Evolutionary conservation across 768 basidiomycete genomes (phyloP), one percentile per base, ranked within the genome.

Genomic region (Termitomyces titanicus): DNA sequence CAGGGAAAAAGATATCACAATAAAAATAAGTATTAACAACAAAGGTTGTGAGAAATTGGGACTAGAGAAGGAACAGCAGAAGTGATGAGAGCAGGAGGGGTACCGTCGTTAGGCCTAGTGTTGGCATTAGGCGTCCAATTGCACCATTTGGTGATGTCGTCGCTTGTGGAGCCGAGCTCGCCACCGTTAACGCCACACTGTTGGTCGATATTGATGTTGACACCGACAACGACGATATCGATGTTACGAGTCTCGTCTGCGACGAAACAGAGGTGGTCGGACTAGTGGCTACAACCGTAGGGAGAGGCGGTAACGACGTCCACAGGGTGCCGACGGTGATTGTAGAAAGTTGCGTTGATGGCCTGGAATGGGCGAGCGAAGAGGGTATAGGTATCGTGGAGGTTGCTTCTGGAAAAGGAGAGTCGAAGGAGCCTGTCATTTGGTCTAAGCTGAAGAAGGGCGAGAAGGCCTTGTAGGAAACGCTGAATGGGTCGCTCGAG

Each of bases 341-440:
- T 0, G 79, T 71, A 11, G 77, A 67, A 11, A 81, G 72, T 3
- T 65, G 62, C 17, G 76, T 61, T 34, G 64, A 18, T 12, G 57
- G 34, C 9, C 17, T 13, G 7, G 75, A 59, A 27, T 63, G 68
- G 0, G 75, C 62, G 46, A 81, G 67, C 3, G 80, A 71, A 7
- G 71, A 62, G 8, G 75, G 74, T 5, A 75, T 66, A 34, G 80
- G 64, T 22, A 77, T 71, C 25, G 72, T 45, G 20, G 78, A 72
- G 42, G 79, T 82, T 31, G 81, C 78, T 43, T 78, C 73, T 1
- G 80, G 65, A 31, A 82, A 66, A 17, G 83, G 80, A 1, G 72
- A 66, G 24, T 71, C 64, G 62, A 84, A 81, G 25, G 81, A 79
- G 47, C 87, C 88, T 12, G 72, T 73, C 86, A 89, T 87, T 37